Evolutionary conservation across 306 rosid genomes (phyloP).

Genomic region (Dryas drummondii): DNA sequence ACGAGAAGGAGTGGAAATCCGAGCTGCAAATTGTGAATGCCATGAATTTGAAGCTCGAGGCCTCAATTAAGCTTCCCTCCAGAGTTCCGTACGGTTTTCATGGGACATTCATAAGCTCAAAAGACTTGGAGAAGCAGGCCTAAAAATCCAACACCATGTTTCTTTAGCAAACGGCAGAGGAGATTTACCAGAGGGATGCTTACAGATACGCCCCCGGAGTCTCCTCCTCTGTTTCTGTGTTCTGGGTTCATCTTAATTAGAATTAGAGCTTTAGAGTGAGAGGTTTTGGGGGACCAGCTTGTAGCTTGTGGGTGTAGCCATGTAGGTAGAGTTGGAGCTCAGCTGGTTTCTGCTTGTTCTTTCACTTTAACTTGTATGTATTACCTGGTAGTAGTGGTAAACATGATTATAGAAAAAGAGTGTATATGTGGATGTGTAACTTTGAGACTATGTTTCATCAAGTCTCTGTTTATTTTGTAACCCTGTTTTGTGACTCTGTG

Average conservation of each 20-base stretch:
- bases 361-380: conserved; percentile 40
- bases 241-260: conserved; percentile 9
- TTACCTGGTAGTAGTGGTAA: neutral
- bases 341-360: conserved; percentile 72
- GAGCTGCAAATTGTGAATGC: conserved; percentile 81
- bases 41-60: conserved; percentile 62
- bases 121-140: conserved; percentile 62
- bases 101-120: conserved; percentile 74
- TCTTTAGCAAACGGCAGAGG: conserved; percentile 24
- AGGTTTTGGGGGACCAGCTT: conserved; percentile 59
- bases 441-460: neutral
- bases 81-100: conserved; percentile 96
- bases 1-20: conserved; percentile 81
- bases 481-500: too few relatives aligned
- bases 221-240: conserved; percentile 33
- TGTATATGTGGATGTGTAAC: too few relatives aligned
- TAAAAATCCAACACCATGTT: neutral
- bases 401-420: neutral
- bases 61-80: conserved; percentile 72
- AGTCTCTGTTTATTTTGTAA: neutral
- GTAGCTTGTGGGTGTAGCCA: conserved; percentile 74
- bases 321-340: conserved; percentile 59
- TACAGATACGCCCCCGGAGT: conserved; percentile 77
- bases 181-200: conserved; percentile 77
- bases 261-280: conserved; percentile 30